Evolutionary conservation across 2,329 filamentous ascomycete species (phyloP).

Genomic region (Cyclaneusma minus): DNA sequence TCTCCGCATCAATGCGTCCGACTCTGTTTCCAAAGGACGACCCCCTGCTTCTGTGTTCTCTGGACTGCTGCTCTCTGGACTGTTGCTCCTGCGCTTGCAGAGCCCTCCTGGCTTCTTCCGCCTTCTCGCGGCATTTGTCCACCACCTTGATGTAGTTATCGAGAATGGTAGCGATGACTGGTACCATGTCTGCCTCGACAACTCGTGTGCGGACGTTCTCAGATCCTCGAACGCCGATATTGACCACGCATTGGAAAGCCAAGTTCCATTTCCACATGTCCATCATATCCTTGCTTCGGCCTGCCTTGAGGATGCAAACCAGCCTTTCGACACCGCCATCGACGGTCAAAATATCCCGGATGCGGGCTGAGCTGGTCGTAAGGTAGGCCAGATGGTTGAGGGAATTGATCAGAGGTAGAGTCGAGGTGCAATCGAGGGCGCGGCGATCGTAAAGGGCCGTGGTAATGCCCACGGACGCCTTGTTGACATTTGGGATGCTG

Average conservation of each 20-base stretch:
- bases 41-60: conserved; percentile 21
- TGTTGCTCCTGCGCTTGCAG: conserved; percentile 15
- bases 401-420: conserved; percentile 93
- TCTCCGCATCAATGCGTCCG: conserved; percentile 37
- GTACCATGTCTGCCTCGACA: conserved; percentile 97
- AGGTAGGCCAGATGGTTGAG: conserved; percentile 97
- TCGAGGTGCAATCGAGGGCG: conserved; percentile 95
- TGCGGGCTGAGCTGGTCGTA: conserved; percentile 92
- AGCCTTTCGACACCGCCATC: conserved; percentile 95
- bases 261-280: conserved; percentile 99
- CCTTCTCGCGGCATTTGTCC: conserved; percentile 77
- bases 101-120: conserved; percentile 63
- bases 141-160: conserved; percentile 97
- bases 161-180: conserved; percentile 93
- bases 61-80: conserved; percentile 13
- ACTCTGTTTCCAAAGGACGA: conserved; percentile 35
- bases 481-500: conserved; percentile 98
- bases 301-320: conserved; percentile 95
- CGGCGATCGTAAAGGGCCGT: conserved; percentile 95
- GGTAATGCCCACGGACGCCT: conserved; percentile 97
- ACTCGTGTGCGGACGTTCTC: conserved; percentile 88
- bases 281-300: conserved; percentile 95
- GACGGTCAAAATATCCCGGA: conserved; percentile 93
- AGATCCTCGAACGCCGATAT: conserved; percentile 91
- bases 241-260: conserved; percentile 97